These are phyloP conservation scores for Claviceps africana DNA, from an alignment of 2,329 filamentous ascomycete species.

Conservation along the genomic window DNA sequence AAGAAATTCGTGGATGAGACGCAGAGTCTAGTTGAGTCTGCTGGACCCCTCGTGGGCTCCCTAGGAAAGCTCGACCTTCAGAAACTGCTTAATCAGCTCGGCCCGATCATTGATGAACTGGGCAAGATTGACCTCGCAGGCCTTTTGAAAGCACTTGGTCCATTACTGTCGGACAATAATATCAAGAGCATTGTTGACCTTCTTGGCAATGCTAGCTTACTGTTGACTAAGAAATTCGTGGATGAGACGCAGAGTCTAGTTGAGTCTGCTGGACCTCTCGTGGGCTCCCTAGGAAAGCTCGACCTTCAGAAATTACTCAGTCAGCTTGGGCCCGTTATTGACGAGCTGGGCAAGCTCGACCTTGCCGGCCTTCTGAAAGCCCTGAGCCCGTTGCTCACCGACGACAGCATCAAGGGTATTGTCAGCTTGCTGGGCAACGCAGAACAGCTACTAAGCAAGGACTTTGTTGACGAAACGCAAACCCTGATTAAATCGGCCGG, in stretches of 20 bases:
- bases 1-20: background rate
- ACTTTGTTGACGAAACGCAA: conserved; percentile 19
- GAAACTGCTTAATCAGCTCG: conserved; percentile 17
- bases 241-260: background rate
- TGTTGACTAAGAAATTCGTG: background rate
- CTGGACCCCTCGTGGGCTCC: conserved; percentile 18
- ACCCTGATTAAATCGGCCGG: conserved; percentile 14
- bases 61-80: conserved; percentile 21
- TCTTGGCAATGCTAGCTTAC: background rate
- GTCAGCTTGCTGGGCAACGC: conserved; percentile 21
- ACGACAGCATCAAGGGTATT: conserved; percentile 19
- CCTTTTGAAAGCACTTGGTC: conserved; percentile 14
- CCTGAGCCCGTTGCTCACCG: conserved; percentile 17
- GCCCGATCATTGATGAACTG: conserved; percentile 17
- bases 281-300: conserved; percentile 19
- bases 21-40: background rate
- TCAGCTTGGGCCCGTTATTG: conserved; percentile 20
- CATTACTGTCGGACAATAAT: too few relatives aligned
- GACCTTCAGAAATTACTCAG: conserved; percentile 18
- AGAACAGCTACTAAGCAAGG: conserved; percentile 15
- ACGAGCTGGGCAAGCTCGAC: conserved; percentile 17
- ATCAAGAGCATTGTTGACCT: background rate
- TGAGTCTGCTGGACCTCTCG: conserved; percentile 14
- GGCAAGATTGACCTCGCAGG: conserved; percentile 19
- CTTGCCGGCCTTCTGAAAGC: conserved; percentile 16